Evolutionary conservation across 805 yeast genomes (phyloP).

Genomic region (Kuraishia borneana): DNA sequence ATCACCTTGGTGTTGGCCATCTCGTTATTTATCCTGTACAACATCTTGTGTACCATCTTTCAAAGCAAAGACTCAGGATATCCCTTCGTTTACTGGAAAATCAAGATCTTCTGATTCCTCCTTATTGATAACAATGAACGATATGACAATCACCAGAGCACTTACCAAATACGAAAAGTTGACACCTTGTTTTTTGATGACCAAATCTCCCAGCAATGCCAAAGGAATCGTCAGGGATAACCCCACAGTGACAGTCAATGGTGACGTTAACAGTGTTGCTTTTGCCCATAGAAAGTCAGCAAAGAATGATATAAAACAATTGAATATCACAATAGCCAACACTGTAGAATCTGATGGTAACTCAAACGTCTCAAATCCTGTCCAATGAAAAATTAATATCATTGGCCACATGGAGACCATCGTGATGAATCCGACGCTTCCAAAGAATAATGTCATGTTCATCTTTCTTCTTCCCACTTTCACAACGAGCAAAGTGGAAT

Average conservation of each 20-base stretch:
- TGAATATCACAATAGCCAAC: conserved; percentile 41
- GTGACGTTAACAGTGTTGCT: conserved; percentile 87
- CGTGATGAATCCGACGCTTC: conserved; percentile 87
- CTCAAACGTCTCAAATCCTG: conserved; percentile 61
- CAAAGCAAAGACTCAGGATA: conserved; percentile 34
- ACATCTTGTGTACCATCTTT: conserved; percentile 31
- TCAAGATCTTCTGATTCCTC: conserved; percentile 33
- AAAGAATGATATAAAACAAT: conserved; percentile 69
- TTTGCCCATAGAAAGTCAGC: conserved; percentile 95
- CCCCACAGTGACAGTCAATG: conserved; percentile 93
- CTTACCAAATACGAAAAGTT: conserved; percentile 63
- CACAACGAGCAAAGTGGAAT: conserved; percentile 73
- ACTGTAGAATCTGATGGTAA: conserved; percentile 49
- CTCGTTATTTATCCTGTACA: conserved; percentile 24
- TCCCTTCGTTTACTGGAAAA: conserved; percentile 26
- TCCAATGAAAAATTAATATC: conserved; percentile 48
- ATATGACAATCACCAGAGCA: conserved; percentile 67
- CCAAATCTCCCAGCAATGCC: conserved; percentile 84
- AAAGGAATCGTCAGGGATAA: conserved; percentile 87
- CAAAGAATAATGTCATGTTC: conserved; percentile 83
- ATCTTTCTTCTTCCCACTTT: conserved; percentile 65
- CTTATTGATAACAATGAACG: conserved; percentile 75
- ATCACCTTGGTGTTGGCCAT: conserved; percentile 14
- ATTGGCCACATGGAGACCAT: conserved; percentile 75
- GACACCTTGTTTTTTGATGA: conserved; percentile 54